Percentiles rank a stretch among this genome's conserved stretches.
Evolutionary conservation across 2,329 filamentous ascomycete species (phyloP).

Genomic region (Nothomitra cinnamomea): DNA sequence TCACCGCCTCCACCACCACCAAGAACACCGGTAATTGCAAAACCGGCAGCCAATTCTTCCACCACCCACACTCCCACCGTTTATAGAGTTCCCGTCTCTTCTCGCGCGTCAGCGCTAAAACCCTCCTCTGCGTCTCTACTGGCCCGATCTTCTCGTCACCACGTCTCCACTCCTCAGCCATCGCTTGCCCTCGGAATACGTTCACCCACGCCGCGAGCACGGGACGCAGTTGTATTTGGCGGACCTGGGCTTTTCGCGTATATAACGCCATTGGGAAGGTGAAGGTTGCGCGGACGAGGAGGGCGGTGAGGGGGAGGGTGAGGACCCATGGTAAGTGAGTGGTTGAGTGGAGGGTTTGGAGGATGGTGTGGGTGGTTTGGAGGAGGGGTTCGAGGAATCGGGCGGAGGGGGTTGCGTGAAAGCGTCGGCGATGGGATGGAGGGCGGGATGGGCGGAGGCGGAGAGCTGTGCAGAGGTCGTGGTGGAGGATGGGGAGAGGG

Average conservation of each 20-base stretch:
- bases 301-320: conserved; percentile 36
- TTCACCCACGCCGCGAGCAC: conserved; percentile 22
- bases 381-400: conserved; percentile 27
- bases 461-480: background rate
- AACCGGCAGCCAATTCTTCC: conserved; percentile 19
- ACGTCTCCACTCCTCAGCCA: no score
- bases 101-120: conserved; percentile 8
- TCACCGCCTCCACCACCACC: conserved; percentile 28
- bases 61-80: conserved; percentile 19
- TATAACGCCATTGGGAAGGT: conserved; percentile 31
- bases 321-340: conserved; percentile 35
- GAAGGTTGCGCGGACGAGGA: conserved; percentile 31
- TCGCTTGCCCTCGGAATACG: conserved; percentile 11
- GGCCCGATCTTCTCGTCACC: conserved; percentile 4
- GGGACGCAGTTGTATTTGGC: conserved; percentile 27
- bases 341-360: conserved; percentile 32
- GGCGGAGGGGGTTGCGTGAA: conserved; percentile 30
- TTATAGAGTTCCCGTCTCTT: conserved; percentile 18
- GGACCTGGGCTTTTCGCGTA: conserved; percentile 22
- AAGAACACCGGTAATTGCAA: conserved; percentile 30
- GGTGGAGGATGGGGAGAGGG: background rate
- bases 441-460: background rate
- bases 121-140: conserved; percentile 9
- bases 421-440: conserved; percentile 23
- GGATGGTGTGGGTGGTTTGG: conserved; percentile 26